These are phyloP conservation scores for Myxozyma lipomycoides DNA, from an alignment of 805 yeast genomes.

Conservation along the genomic window DNA sequence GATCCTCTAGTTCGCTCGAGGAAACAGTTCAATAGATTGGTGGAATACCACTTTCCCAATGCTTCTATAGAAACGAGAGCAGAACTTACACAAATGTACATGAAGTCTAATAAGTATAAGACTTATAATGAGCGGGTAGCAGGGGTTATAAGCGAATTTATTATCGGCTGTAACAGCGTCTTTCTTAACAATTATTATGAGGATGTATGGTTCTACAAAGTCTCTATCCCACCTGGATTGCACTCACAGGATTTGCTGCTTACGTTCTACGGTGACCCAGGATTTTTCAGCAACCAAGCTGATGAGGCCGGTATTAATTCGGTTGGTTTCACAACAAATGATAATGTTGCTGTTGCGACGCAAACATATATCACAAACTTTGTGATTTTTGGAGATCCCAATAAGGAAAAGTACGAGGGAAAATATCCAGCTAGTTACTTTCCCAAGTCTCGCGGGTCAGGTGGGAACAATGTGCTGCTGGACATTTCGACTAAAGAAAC, in stretches of 20 bases:
- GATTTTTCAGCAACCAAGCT: too few relatives aligned
- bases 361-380: constrained; percentile 20
- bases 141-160: constrained; percentile 19
- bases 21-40: constrained; percentile 7
- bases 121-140: constrained; percentile 10
- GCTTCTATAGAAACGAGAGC: constrained; percentile 12
- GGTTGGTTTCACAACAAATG: not conserved
- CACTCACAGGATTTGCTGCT: constrained; percentile 18
- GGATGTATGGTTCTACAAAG: too few relatives aligned
- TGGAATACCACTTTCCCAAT: constrained; percentile 16
- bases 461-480: too few relatives aligned
- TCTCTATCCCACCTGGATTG: constrained; percentile 22
- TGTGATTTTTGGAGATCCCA: too few relatives aligned
- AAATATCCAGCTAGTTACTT: not conserved
- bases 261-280: constrained; percentile 24
- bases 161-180: constrained; percentile 16
- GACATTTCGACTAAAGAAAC: constrained; percentile 9
- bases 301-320: too few relatives aligned
- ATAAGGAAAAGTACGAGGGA: constrained; percentile 13
- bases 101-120: constrained; percentile 4
- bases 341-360: constrained; percentile 12
- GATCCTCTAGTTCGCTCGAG: constrained; percentile 13
- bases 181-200: not conserved
- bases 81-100: constrained; percentile 14
- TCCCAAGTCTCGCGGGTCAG: too few relatives aligned